Base-by-base conservation (phyloP, 164 flowering plant genomes). In the Magnolia sinica region DNA sequence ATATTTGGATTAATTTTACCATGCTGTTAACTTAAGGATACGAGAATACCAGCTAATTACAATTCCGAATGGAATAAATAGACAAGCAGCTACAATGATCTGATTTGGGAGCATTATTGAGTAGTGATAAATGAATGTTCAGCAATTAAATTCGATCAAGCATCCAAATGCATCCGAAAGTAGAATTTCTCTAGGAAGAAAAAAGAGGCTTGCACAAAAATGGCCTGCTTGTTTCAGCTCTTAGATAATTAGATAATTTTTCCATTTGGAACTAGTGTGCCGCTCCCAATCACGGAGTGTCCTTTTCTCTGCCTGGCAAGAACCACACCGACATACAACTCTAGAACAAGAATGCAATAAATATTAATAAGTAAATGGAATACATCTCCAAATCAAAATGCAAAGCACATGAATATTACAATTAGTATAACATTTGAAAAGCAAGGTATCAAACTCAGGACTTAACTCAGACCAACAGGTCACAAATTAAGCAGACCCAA, bases 231-330 rank as follows among this genome's bases (percentile, higher is more conserved):
- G 24, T 23, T 23, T 23, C 24, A 23, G 24, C 24, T 1, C 24
- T 23, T 23, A 23, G 24, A 23, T 23, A 23, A 23, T 23, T 23
- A 1, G 24, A 23, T 1, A 94, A 74, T 94, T 93, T 83, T 85
- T 94, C 61, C 81, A 80, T 79, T 87, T 94, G 59, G 92, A 94
- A 82, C 98, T 98, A 9, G 98, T 91, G 81, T 96, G 99, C 24
- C 89, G 77, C 74, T 94, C 98, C 98, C 99, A 96, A 37, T 93
- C 97, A 87, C 92, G 85, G 71, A 94, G 93, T 68, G 90, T 84
- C 80, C 84, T 89, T 84, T 92, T 94, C 76, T 88, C 88, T 37
- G 86, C 66, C 51, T 95, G 97, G 85, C 99, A 96, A 16, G 64
- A 84, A 45, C 98, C 92, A 81, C 99, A 96, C 78, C 87, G 87